phyloP scores from a whole-genome alignment of 805 yeast genomes.

The Peterozyma xylosa region DNA sequence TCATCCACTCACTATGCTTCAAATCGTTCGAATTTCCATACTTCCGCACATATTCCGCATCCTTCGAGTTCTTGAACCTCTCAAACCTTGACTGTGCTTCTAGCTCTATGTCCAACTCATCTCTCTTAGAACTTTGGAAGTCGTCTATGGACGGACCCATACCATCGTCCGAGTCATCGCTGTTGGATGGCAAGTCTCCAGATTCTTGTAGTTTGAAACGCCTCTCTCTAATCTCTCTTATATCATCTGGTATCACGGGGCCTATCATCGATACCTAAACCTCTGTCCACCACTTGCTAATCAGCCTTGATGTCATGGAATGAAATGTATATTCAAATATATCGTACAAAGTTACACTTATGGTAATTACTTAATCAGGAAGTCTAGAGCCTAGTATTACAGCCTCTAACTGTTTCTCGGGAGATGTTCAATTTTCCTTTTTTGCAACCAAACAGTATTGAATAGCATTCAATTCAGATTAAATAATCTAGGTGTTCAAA shows the following conservation, averaged over 20 bases:
- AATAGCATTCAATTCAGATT: constrained; percentile 2
- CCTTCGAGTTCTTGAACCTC: background rate
- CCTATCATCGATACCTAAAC: constrained; percentile 11
- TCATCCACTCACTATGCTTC: background rate
- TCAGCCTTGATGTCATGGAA: no score
- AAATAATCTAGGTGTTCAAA: no score
- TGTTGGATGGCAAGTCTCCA: background rate
- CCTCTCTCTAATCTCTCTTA: constrained; percentile 12
- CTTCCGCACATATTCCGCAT: background rate
- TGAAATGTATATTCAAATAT: no score
- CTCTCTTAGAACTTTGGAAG: background rate
- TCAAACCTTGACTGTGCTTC: background rate
- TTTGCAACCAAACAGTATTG: background rate
- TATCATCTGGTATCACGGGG: constrained; percentile 16
- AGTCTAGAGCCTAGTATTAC: background rate
- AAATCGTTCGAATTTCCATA: background rate
- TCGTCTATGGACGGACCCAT: background rate
- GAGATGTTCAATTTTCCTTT: background rate
- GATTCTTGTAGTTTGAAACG: constrained; percentile 7
- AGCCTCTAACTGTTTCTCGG: constrained; percentile 1
- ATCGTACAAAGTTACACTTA: no score
- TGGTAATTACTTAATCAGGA: no score
- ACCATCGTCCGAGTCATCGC: background rate
- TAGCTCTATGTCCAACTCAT: background rate
- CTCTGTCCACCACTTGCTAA: background rate